Base-by-base conservation (phyloP, 2,329 filamentous ascomycete species). In the Xylariales sp. region DNA sequence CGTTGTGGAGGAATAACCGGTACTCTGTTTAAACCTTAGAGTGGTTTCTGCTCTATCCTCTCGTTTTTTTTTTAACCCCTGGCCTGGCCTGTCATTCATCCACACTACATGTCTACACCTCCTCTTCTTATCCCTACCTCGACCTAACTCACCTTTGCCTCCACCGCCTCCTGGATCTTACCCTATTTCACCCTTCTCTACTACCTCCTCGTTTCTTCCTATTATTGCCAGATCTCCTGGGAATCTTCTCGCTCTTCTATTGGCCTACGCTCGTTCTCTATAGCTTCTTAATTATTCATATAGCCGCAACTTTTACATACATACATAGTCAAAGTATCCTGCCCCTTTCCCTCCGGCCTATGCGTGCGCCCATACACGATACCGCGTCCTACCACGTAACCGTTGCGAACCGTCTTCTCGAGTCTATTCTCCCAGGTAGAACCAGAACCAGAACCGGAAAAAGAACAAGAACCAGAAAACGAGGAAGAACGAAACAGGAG, bases 201-300 rank as follows among this genome's bases (percentile, higher is more conserved):
- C 67, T 56, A 18, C 69, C 71, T 70, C 50, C 56, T 65, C 70
- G 71, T 61, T 72, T 73, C 69, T 70, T 70, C 64, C 71, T 65
- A 66, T 62, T 62, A 65, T 65, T 49, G 61, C 69, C 66, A 65
- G 65, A 56, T 62, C 63, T 69, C 53, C 70, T 73, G 67, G 72
- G 69, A 71, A 65, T 67, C 70, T 75, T 73, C 66, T 68, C 70
- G 65, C 71, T 71, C 72, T 76, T 75, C 74, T 72, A 66, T 74
- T 75, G 71, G 66, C 69, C 74, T 71, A 76, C 75, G 64, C 75
- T 77, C 76, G 73, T 78, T 78, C 74, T 70, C 69, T 76, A 76
- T 76, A 76, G 69, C 73, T 77, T 77, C 72, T 72, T 77, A 78
- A 77, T 67, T 77, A 75, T 75, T 73, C 70, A 74, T 76, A 71